A percentile compares a stretch with the other conserved stretches of the same genome.
phyloP scores from a whole-genome alignment of 768 basidiomycete genomes.

The Pulveroboletus sp. region DNA sequence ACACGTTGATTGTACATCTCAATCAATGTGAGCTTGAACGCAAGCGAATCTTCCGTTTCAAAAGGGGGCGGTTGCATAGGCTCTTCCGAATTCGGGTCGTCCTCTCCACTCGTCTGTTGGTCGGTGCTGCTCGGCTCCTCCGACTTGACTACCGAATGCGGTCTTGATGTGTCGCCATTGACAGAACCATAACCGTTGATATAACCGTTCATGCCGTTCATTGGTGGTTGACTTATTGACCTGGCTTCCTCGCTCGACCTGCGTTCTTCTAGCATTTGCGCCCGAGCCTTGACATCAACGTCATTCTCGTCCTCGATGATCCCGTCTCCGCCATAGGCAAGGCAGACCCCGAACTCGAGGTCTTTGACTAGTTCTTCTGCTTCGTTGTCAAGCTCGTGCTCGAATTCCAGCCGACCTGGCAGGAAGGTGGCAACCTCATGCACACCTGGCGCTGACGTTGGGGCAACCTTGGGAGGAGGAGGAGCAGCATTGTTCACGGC shows the following conservation, averaged over 20 bases:
- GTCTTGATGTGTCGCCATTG: constrained; percentile 34
- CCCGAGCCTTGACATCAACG: constrained; percentile 55
- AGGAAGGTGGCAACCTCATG: constrained; percentile 93
- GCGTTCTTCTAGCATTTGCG: constrained; percentile 38
- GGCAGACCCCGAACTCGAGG: constrained; percentile 89
- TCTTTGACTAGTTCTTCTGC: constrained; percentile 95
- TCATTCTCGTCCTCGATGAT: constrained; percentile 77
- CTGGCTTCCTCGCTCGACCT: constrained; percentile 21
- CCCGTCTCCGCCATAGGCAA: constrained; percentile 78
- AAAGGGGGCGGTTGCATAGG: constrained; percentile 67
- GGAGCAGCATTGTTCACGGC: constrained; percentile 59
- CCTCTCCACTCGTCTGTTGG: constrained; percentile 42
- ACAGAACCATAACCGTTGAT: constrained; percentile 33
- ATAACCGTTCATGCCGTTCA: constrained; percentile 24
- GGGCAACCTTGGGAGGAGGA: constrained; percentile 63
- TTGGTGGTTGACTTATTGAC: constrained; percentile 20
- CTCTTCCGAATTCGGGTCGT: constrained; percentile 58
- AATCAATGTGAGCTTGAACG: constrained; percentile 82
- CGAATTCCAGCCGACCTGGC: constrained; percentile 96
- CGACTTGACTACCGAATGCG: constrained; percentile 30
- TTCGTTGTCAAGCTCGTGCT: constrained; percentile 95
- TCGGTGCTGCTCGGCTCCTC: constrained; percentile 41
- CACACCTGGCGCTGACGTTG: constrained; percentile 84
- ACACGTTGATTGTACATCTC: constrained; percentile 91
- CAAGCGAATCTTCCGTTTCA: constrained; percentile 78